These are phyloP conservation scores for Leccinum fibrillosum DNA, from an alignment of 768 basidiomycete genomes.

Conservation along the genomic window DNA sequence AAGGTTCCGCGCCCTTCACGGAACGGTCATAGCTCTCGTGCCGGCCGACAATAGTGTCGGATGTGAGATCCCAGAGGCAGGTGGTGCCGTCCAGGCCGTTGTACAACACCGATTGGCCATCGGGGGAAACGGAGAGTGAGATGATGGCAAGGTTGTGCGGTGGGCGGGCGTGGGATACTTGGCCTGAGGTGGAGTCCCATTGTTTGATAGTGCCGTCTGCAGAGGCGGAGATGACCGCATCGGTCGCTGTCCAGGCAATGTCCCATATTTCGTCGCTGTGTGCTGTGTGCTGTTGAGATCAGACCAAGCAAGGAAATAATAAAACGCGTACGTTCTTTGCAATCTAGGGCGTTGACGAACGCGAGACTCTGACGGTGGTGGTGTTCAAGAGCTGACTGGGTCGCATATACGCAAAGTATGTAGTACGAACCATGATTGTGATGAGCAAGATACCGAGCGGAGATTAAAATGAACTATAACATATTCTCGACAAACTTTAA, in stretches of 20 bases:
- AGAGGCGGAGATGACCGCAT: conserved; percentile 65
- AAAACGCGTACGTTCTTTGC: conserved; percentile 63
- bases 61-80: conserved; percentile 65
- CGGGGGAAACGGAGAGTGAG: conserved; percentile 70
- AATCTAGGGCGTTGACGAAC: conserved; percentile 69
- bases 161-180: conserved; percentile 56
- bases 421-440: conserved; percentile 27
- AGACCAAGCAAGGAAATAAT: conserved; percentile 1
- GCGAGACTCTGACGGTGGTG: conserved; percentile 53
- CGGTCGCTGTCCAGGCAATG: conserved; percentile 64
- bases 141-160: conserved; percentile 88
- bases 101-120: conserved; percentile 65
- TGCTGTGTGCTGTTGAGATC: conserved; percentile 41
- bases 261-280: conserved; percentile 82
- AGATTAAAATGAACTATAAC: conserved; percentile 42
- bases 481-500: conserved; percentile 42
- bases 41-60: conserved; percentile 55
- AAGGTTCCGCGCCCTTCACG: conserved; percentile 55
- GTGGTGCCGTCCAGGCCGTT: conserved; percentile 87
- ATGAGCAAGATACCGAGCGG: conserved; percentile 49
- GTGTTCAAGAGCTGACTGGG: conserved; percentile 22
- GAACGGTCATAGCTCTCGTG: conserved; percentile 72
- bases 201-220: conserved; percentile 77
- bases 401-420: conserved; percentile 4
- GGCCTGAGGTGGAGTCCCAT: conserved; percentile 68